Evolutionary conservation across 345 rosid genomes (phyloP), one percentile per base, ranked within the genome.

Genomic region (Clarkia xantiana): DNA sequence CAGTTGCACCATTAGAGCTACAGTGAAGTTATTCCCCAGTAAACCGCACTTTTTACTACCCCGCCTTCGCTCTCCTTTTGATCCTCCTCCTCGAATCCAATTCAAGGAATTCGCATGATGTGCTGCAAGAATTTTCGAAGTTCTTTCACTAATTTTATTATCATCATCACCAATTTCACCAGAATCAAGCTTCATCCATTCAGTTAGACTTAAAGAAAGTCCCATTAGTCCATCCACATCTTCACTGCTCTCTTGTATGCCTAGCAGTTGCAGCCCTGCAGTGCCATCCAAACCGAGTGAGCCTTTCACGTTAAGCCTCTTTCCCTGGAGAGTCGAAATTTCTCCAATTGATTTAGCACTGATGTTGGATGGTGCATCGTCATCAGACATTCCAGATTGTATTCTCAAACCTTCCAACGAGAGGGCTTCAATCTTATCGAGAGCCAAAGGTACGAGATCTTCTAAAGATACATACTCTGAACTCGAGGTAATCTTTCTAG

Each of bases 401-500:
- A 82, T 81, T 71, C 86, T 82, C 69, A 90, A 68, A 45, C 97
- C 97, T 67, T 90, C 97, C 60, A 90, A 67, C 25, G 95, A 79
- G 62, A 90, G 94, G 42, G 94, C 94, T 77, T 90, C 97, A 53
- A 90, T 82, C 76, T 90, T 88, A 69, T 85, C 86, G 90, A 90
- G 77, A 50, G 97, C 97, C 72, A 90, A 67, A 51, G 95, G 97
- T 59, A 95, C 97, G 51, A 90, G 86, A 64, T 90, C 88, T 70
- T 90, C 97, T 20, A 90, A 76, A 61, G 94, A 82, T 57, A 79
- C 95, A 65, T 75, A 89, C 47, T 89, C 95, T 6, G 82, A 63
- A 56, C 60, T 56, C 57, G 84, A 71, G 53, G 60, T 62, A 11
- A 48, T 34, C 53, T 59, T 70, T 36, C 56, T 68, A 52, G 73